A percentile compares a stretch with the other conserved stretches of the same genome.
Conservation (phyloP, 202 grass and related monocot genomes). For the Musa balbisiana region DNA sequence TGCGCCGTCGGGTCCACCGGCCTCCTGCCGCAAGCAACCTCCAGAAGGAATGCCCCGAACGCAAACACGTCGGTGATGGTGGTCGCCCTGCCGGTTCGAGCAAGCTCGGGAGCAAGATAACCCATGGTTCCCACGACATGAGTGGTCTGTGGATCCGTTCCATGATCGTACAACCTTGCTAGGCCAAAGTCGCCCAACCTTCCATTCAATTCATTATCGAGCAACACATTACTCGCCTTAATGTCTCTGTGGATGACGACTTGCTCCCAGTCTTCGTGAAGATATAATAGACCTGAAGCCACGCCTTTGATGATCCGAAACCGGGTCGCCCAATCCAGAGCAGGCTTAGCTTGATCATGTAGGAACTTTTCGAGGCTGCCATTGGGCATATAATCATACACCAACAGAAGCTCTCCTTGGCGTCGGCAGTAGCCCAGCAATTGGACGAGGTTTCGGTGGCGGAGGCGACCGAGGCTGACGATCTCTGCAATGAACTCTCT, state of each 20-base stretch:
- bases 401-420: background rate
- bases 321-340: constrained; percentile 17
- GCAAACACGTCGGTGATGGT: constrained; percentile 47
- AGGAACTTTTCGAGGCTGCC: background rate
- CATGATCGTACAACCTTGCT: constrained; percentile 62
- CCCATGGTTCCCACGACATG: constrained; percentile 54
- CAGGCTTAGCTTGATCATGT: background rate
- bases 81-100: constrained; percentile 43
- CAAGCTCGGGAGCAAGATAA: constrained; percentile 56
- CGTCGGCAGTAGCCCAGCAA: background rate
- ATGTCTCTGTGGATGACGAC: constrained; percentile 60
- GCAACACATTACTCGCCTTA: constrained; percentile 55
- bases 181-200: constrained; percentile 54
- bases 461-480: too few relatives aligned
- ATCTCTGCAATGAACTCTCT: background rate
- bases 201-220: constrained; percentile 44
- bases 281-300: constrained; percentile 49
- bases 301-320: constrained; percentile 39
- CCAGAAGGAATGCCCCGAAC: constrained; percentile 46
- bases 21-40: constrained; percentile 39
- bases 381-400: constrained; percentile 8
- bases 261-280: constrained; percentile 70
- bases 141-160: constrained; percentile 52
- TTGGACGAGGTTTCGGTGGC: background rate
- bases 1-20: constrained; percentile 39